Percentiles rank a stretch among this genome's conserved stretches.
Evolutionary conservation across 2,329 filamentous ascomycete species (phyloP).

Genomic region (Shiraia bambusicola): DNA sequence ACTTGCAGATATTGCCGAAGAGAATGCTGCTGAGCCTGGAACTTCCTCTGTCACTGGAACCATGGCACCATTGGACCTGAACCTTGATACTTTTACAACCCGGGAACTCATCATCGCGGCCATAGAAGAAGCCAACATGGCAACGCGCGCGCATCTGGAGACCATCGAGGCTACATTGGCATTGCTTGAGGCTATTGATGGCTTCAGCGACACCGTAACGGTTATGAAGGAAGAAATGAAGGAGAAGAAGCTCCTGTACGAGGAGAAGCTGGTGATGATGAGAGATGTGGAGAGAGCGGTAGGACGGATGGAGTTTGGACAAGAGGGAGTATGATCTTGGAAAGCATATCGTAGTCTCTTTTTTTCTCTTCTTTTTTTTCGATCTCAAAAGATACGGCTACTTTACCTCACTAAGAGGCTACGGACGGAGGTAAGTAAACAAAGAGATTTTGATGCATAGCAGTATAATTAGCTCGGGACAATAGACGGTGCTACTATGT

Average conservation of each 20-base stretch:
- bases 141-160: conserved; percentile 7
- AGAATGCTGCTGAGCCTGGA: neutral
- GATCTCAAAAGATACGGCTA: neutral
- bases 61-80: conserved; percentile 1
- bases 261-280: conserved; percentile 11
- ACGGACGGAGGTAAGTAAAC: too few species aligned
- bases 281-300: conserved; percentile 6
- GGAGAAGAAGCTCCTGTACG: conserved; percentile 10
- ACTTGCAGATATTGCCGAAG: neutral
- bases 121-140: conserved; percentile 10
- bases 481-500: too few species aligned
- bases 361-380: neutral
- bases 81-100: conserved; percentile 3
- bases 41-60: conserved; percentile 3
- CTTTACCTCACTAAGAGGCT: too few species aligned
- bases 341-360: neutral
- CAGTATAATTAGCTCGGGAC: too few species aligned
- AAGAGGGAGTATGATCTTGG: neutral
- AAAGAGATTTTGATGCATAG: too few species aligned
- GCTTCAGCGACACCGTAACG: conserved; percentile 16
- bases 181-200: conserved; percentile 13
- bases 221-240: conserved; percentile 13
- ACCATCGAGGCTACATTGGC: conserved; percentile 15
- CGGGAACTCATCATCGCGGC: conserved; percentile 13
- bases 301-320: neutral